phyloP scores from a whole-genome alignment of 352 stramenopile species.

The Saprolegnia parasitica region DNA sequence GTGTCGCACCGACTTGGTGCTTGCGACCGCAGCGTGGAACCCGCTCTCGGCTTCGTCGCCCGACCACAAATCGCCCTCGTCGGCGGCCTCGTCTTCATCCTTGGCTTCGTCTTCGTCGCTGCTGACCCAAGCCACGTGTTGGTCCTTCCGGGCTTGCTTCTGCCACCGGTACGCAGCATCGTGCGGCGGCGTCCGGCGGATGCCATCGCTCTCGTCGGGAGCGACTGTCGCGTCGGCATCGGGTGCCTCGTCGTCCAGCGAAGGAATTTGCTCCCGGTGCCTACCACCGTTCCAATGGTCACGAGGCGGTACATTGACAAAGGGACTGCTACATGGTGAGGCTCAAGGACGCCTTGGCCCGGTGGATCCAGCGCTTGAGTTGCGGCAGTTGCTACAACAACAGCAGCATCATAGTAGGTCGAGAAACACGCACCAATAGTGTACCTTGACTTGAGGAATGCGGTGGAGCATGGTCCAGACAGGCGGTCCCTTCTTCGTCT shows the following conservation, averaged over 20 bases:
- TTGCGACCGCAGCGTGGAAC: not conserved
- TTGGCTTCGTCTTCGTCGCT: slow-evolving; percentile 19
- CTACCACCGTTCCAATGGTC: not conserved
- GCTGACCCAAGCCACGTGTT: not conserved
- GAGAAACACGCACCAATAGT: not conserved
- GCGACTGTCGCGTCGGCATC: not conserved
- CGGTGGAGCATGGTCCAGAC: slow-evolving; percentile 12
- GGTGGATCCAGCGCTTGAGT: slow-evolving; percentile 28
- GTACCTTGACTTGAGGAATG: slow-evolving; percentile 24
- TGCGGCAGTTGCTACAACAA: slow-evolving; percentile 24
- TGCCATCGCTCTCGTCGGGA: not conserved
- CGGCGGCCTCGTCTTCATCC: not conserved
- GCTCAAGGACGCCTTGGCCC: slow-evolving; percentile 3
- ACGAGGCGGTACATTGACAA: too few species aligned
- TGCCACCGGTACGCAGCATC: slow-evolving; percentile 8
- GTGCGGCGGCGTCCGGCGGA: not conserved
- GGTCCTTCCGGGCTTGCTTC: not conserved
- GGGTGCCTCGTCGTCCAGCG: not conserved
- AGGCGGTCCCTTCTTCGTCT: not conserved
- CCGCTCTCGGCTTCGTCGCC: not conserved
- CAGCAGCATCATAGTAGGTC: too few species aligned
- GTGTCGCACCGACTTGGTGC: not conserved
- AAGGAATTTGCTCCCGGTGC: not conserved
- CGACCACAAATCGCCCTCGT: not conserved
- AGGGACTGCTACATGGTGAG: slow-evolving; percentile 19